Conservation (phyloP, 2,329 filamentous ascomycete species). For the Hymenoscyphus albidus region DNA sequence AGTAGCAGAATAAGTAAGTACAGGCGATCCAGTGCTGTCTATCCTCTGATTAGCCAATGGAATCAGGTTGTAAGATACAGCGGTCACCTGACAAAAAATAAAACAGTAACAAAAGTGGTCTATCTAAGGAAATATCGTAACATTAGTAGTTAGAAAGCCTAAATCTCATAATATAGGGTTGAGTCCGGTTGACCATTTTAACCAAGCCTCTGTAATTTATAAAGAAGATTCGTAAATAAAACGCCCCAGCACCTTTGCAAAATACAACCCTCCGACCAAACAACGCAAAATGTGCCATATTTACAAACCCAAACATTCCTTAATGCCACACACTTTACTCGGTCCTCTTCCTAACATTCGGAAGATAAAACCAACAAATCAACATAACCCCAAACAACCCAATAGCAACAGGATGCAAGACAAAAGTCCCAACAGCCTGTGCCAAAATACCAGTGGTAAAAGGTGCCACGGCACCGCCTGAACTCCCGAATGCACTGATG, state of each 20-base stretch:
- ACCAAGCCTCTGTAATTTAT: too few species aligned
- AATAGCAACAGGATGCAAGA: conserved; percentile 57
- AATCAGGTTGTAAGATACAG: too few species aligned
- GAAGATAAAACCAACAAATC: conserved; percentile 59
- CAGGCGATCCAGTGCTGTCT: too few species aligned
- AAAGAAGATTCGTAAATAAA: neutral
- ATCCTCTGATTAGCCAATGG: too few species aligned
- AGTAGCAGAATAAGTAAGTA: too few species aligned
- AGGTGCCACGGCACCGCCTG: conserved; percentile 62
- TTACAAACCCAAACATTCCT: neutral
- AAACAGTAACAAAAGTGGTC: too few species aligned
- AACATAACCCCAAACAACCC: conserved; percentile 62
- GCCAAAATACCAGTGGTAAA: conserved; percentile 47
- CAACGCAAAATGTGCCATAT: neutral
- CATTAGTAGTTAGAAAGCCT: too few species aligned
- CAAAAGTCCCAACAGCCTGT: conserved; percentile 44
- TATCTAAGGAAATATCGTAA: too few species aligned
- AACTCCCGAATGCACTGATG: conserved; percentile 65
- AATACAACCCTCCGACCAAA: conserved; percentile 1
- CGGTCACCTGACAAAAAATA: too few species aligned
- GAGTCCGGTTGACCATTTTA: too few species aligned
- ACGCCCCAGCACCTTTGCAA: conserved; percentile 27
- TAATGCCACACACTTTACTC: conserved; percentile 42
- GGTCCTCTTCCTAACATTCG: conserved; percentile 53
- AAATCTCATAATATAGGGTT: too few species aligned